Conservation (phyloP, 2,329 filamentous ascomycete species). For the Monilinia polystroma region DNA sequence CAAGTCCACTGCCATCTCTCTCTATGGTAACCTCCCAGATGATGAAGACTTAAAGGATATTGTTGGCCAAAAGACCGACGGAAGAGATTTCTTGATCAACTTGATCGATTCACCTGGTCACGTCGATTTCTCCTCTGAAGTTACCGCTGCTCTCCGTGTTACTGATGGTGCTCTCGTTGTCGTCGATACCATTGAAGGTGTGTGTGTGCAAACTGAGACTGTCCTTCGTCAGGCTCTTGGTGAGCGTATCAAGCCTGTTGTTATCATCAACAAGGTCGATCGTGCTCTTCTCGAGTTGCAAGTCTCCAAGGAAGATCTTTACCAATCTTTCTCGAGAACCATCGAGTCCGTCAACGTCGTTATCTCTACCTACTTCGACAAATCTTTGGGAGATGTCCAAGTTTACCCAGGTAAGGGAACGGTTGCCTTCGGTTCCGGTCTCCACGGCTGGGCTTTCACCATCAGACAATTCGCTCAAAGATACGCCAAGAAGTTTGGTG, state of each 20-base stretch:
- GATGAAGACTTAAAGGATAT: conserved; percentile 94
- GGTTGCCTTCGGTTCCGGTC: conserved; percentile 98
- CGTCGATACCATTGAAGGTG: conserved; percentile 99
- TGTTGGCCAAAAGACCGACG: conserved; percentile 79
- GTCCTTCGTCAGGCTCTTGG: conserved; percentile 97
- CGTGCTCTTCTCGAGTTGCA: conserved; percentile 98
- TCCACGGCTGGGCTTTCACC: conserved; percentile 99
- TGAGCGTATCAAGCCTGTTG: conserved; percentile 99
- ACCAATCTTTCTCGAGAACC: conserved; percentile 99
- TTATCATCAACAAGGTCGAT: conserved; percentile 99
- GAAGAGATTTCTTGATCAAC: conserved; percentile 99
- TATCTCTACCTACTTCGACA: conserved; percentile 98
- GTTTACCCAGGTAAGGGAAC: conserved; percentile 98
- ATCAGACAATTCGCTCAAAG: conserved; percentile 93
- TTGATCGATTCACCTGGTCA: conserved; percentile 99
- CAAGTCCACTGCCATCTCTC: conserved; percentile 99
- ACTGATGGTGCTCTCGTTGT: conserved; percentile 99
- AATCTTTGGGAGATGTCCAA: conserved; percentile 94
- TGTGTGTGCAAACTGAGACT: conserved; percentile 99
- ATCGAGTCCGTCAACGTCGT: conserved; percentile 99
- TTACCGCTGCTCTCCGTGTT: conserved; percentile 98
- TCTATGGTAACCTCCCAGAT: conserved; percentile 81
- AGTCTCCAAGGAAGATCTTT: conserved; percentile 97
- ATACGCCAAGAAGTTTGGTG: conserved; percentile 99
- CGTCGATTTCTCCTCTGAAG: conserved; percentile 99